These are phyloP conservation scores for Colletotrichum sp. DNA, from an alignment of 2,329 filamentous ascomycete species.

Conservation along the genomic window DNA sequence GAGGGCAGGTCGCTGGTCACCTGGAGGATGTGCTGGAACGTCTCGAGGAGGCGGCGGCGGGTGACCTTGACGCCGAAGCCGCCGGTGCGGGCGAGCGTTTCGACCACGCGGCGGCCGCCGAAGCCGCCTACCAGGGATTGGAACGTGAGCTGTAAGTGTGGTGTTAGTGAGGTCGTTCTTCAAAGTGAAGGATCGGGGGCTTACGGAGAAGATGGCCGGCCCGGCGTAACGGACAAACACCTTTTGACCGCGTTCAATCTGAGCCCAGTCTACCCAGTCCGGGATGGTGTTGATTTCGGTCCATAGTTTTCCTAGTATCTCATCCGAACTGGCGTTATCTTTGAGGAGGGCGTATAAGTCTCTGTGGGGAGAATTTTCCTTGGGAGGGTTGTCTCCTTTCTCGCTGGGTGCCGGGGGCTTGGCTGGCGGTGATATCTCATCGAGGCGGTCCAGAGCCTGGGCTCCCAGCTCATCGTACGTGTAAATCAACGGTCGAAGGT, in stretches of 20 bases:
- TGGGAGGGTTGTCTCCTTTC: constrained; percentile 33
- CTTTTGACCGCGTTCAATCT: constrained; percentile 76
- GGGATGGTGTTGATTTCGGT: constrained; percentile 69
- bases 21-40: constrained; percentile 77
- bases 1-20: constrained; percentile 68
- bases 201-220: constrained; percentile 63
- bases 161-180: constrained; percentile 29
- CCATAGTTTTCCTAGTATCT: constrained; percentile 65
- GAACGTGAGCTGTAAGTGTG: constrained; percentile 55
- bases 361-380: constrained; percentile 38
- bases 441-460: constrained; percentile 67
- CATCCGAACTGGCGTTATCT: constrained; percentile 61
- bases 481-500: constrained; percentile 65
- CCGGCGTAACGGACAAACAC: constrained; percentile 80
- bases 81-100: constrained; percentile 75
- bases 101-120: constrained; percentile 75
- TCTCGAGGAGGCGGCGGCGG: constrained; percentile 67
- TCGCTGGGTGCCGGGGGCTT: constrained; percentile 32
- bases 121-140: constrained; percentile 72
- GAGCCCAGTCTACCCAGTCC: constrained; percentile 79
- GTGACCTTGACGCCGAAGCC: constrained; percentile 75
- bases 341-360: constrained; percentile 69
- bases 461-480: constrained; percentile 74
- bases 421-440: constrained; percentile 60
- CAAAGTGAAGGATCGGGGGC: constrained; percentile 17